phyloP scores from a whole-genome alignment of 495 filamentous ascomycete species.

The Aspergillus ostianus region DNA sequence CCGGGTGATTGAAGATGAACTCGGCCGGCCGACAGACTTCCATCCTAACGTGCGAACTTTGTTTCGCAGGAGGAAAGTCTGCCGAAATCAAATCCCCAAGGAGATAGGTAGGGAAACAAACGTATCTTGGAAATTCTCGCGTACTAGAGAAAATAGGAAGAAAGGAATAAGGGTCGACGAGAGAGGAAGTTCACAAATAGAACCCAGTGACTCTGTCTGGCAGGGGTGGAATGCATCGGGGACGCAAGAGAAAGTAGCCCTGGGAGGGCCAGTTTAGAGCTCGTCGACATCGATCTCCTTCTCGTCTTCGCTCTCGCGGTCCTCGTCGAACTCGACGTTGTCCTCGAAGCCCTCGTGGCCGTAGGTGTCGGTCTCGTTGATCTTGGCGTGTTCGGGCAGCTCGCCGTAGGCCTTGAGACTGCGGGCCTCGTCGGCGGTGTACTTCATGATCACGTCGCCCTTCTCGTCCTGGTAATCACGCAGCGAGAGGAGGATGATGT shows the following conservation, averaged over 20 bases:
- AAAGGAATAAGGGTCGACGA: slow-evolving; percentile 31
- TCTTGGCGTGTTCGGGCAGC: slow-evolving; percentile 96
- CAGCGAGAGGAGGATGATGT: slow-evolving; percentile 95
- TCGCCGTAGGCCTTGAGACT: slow-evolving; percentile 94
- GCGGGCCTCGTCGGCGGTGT: slow-evolving; percentile 94
- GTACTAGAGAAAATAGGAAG: slow-evolving; percentile 12
- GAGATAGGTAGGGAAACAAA: slow-evolving; percentile 2
- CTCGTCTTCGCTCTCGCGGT: slow-evolving; percentile 55
- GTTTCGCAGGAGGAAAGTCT: background rate
- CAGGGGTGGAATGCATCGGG: slow-evolving; percentile 32
- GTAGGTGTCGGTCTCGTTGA: slow-evolving; percentile 98
- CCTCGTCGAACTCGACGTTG: slow-evolving; percentile 61
- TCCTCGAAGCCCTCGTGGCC: slow-evolving; percentile 60
- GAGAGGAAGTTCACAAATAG: slow-evolving; percentile 8
- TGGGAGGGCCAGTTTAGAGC: slow-evolving; percentile 43
- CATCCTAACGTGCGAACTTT: background rate
- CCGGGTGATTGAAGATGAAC: background rate
- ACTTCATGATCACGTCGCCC: slow-evolving; percentile 98
- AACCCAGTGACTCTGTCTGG: slow-evolving; percentile 34
- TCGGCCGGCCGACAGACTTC: background rate
- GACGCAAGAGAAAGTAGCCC: slow-evolving; percentile 19
- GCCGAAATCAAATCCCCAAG: slow-evolving; percentile 1
- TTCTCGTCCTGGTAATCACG: slow-evolving; percentile 99
- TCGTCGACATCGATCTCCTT: slow-evolving; percentile 62
- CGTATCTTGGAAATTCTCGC: background rate